These are phyloP conservation scores for Tirmania nivea DNA, from an alignment of 495 filamentous ascomycete species.

Conservation along the genomic window DNA sequence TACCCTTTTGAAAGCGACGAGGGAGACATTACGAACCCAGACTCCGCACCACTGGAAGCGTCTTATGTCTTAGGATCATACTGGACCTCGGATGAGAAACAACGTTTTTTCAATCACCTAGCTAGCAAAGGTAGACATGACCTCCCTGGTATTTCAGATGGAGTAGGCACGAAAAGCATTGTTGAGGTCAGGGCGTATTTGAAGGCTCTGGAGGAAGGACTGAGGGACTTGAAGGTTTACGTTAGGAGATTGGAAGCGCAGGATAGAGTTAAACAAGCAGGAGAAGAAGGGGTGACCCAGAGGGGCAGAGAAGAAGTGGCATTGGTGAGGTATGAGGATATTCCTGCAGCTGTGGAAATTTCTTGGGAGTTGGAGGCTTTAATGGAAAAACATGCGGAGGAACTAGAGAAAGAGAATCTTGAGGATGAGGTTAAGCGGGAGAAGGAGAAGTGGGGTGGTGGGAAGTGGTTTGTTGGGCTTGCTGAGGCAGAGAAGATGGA, in stretches of 20 bases:
- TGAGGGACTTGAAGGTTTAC: constrained; percentile 13
- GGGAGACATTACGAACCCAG: background rate
- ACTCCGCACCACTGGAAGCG: background rate
- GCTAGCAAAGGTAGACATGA: constrained; percentile 39
- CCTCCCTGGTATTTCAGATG: constrained; percentile 34
- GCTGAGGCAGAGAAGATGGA: constrained; percentile 25
- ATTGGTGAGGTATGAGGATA: constrained; percentile 20
- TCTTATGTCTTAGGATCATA: constrained; percentile 9
- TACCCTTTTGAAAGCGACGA: background rate
- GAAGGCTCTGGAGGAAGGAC: constrained; percentile 32
- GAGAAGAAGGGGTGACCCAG: constrained; percentile 9
- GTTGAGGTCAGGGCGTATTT: constrained; percentile 54
- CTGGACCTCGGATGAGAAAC: constrained; percentile 54
- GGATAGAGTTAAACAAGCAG: background rate
- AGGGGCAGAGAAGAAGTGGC: constrained; percentile 12
- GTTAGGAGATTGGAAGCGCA: no score
- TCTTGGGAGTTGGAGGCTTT: constrained; percentile 13
- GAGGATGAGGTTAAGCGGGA: constrained; percentile 33
- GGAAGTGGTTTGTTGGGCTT: constrained; percentile 33
- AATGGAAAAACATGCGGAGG: constrained; percentile 31
- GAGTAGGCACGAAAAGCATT: constrained; percentile 48
- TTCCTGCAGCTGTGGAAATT: constrained; percentile 56
- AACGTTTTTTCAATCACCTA: constrained; percentile 41
- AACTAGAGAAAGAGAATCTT: constrained; percentile 49
- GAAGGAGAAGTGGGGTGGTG: constrained; percentile 28